Evolutionary conservation across 176 grass and related monocot genomes (phyloP).

Genomic region (Eremochloa ophiuroides): DNA sequence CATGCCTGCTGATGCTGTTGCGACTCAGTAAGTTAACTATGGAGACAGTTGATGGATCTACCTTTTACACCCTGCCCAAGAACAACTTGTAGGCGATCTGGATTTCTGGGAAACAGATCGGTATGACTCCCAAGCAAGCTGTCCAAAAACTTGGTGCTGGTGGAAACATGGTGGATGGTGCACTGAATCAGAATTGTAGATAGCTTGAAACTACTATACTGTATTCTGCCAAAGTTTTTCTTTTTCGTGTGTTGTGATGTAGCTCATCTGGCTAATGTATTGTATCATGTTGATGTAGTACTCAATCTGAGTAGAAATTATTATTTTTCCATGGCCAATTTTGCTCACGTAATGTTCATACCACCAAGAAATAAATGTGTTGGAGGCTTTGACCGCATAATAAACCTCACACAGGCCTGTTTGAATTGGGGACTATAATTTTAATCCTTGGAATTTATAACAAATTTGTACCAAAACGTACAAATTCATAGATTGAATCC

Average conservation of each 20-base stretch:
- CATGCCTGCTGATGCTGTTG: conserved; percentile 67
- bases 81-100: conserved; percentile 1
- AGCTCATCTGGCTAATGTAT: neutral
- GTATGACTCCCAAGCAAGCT: neutral
- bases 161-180: neutral
- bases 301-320: neutral
- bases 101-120: neutral
- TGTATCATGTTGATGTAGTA: neutral
- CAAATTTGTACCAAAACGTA: neutral
- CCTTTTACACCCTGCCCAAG: conserved; percentile 49
- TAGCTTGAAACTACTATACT: neutral
- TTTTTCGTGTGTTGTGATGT: neutral
- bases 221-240: neutral
- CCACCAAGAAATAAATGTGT: neutral
- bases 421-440: neutral
- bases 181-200: neutral
- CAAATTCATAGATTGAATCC: neutral
- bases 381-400: neutral
- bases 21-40: conserved; percentile 68
- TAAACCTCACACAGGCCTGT: neutral
- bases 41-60: conserved; percentile 60
- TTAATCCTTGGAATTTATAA: neutral
- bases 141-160: neutral
- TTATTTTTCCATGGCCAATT: neutral
- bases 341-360: neutral